Evolutionary conservation across 345 rosid species (phyloP).

Genomic region (Populus alba): DNA sequence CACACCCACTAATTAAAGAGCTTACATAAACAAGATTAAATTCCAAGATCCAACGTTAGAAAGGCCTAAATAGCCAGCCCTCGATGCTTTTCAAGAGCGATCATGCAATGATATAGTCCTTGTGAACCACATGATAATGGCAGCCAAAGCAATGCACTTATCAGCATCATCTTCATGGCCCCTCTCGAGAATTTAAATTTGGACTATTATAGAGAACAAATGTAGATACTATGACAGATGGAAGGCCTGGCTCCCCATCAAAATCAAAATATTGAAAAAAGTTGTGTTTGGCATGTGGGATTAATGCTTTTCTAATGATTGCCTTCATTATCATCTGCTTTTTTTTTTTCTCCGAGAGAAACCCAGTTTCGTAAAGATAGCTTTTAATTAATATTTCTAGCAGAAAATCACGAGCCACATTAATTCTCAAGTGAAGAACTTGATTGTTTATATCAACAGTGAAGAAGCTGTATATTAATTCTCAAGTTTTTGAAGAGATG

Average conservation of each 20-base stretch:
- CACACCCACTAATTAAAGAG: constrained; percentile 14
- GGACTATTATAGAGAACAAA: background rate
- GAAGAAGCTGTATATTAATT: too few species aligned
- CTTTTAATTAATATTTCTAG: too few species aligned
- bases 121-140: background rate
- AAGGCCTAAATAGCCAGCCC: background rate
- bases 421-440: too few species aligned
- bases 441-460: too few species aligned
- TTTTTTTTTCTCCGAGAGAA: too few species aligned
- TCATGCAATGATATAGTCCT: background rate
- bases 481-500: too few species aligned
- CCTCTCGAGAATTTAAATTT: background rate
- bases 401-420: too few species aligned
- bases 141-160: background rate
- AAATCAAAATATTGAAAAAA: too few species aligned
- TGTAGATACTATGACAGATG: background rate
- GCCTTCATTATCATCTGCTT: background rate
- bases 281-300: background rate
- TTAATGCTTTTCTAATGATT: constrained; percentile 13
- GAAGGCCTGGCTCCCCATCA: too few species aligned
- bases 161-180: background rate
- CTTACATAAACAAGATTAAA: background rate
- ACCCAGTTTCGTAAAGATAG: too few species aligned
- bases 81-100: background rate
- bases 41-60: background rate